phyloP scores from a whole-genome alignment of 805 yeast species.

The Saccharomycopsis javanensis region DNA sequence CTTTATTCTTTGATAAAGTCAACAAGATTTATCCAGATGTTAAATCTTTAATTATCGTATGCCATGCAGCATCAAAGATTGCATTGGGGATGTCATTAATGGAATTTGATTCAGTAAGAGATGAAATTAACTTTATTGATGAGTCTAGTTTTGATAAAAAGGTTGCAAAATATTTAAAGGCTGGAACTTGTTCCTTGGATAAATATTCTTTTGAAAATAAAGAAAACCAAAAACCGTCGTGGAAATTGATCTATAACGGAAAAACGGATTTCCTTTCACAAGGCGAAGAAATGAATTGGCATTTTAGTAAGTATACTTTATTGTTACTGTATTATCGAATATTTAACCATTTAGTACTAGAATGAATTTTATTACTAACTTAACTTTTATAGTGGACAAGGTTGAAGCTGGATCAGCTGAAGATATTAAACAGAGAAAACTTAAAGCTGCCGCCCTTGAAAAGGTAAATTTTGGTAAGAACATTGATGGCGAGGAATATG shows the following conservation, averaged over 20 bases:
- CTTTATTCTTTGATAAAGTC: constrained; percentile 45
- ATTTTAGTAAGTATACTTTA: constrained; percentile 41
- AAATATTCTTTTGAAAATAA: constrained; percentile 33
- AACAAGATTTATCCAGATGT: constrained; percentile 49
- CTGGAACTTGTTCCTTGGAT: constrained; percentile 84
- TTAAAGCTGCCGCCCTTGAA: constrained; percentile 17
- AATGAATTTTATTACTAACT: constrained; percentile 1
- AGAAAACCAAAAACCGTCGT: constrained; percentile 28
- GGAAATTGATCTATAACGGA: constrained; percentile 66
- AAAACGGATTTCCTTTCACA: constrained; percentile 53
- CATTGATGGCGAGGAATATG: constrained; percentile 19
- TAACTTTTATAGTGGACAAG: constrained; percentile 29
- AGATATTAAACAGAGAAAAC: constrained; percentile 54
- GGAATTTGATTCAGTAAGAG: constrained; percentile 42
- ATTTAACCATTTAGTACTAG: not conserved
- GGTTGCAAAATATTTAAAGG: constrained; percentile 37
- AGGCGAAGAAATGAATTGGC: constrained; percentile 95
- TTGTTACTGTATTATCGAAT: constrained; percentile 3
- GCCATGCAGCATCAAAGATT: constrained; percentile 92
- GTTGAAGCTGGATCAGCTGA: constrained; percentile 88
- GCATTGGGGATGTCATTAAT: constrained; percentile 74
- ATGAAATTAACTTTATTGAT: constrained; percentile 35
- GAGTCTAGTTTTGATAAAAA: constrained; percentile 24
- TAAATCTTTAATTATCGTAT: constrained; percentile 58
- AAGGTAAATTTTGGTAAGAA: constrained; percentile 8